Evolutionary conservation across 1,139 yeast genomes (phyloP).

Genomic region (Diutina pseudorugosa): DNA sequence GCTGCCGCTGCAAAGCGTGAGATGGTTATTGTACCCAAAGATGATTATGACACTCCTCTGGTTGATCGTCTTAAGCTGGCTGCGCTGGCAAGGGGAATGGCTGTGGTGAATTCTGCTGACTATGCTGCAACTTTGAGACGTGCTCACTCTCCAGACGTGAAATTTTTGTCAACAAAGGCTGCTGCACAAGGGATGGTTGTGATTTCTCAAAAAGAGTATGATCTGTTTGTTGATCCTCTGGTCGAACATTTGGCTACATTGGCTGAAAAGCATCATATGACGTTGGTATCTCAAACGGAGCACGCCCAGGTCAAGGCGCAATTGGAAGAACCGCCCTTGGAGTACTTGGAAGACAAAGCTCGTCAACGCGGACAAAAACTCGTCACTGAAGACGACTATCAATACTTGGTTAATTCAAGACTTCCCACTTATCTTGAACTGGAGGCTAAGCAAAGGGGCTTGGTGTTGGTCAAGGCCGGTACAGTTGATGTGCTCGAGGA

Average conservation of each 20-base stretch:
- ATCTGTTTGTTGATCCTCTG: neutral
- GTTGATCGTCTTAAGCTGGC: slow-evolving; percentile 2
- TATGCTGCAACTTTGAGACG: neutral
- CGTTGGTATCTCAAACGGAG: neutral
- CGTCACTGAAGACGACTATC: neutral
- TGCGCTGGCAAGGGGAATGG: neutral
- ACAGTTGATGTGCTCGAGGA: neutral
- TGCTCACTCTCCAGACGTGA: slow-evolving; percentile 13
- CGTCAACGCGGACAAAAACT: neutral
- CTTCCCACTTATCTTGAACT: neutral
- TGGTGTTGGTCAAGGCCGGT: neutral
- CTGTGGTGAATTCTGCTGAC: neutral
- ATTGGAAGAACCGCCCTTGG: neutral
- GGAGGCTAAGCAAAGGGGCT: neutral
- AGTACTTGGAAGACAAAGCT: slow-evolving; percentile 5
- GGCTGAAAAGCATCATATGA: slow-evolving; percentile 4
- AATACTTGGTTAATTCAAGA: neutral
- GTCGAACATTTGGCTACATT: slow-evolving; percentile 3
- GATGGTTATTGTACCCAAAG: slow-evolving; percentile 8
- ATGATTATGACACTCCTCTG: slow-evolving; percentile 6
- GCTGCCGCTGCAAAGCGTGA: slow-evolving; percentile 5
- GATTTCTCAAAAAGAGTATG: slow-evolving; percentile 2
- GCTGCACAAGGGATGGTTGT: neutral
- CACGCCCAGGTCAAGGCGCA: neutral
- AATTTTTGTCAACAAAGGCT: slow-evolving; percentile 23